phyloP scores from a whole-genome alignment of 2,329 filamentous ascomycete genomes.

The Colletotrichum simmondsii region DNA sequence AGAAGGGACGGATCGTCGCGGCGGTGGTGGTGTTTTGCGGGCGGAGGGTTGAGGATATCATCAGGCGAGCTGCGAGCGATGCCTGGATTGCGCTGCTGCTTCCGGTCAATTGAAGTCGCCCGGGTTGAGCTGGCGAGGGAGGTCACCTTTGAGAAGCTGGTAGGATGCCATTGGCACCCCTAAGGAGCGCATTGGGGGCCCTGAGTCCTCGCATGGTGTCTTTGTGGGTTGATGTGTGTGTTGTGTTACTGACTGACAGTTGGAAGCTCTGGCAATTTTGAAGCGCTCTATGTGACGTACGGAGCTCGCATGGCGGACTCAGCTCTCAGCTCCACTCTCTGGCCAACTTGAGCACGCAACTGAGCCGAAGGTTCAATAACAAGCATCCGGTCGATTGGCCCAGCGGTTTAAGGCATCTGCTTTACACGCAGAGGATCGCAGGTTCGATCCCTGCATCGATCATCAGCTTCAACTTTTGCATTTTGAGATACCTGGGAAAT shows the following conservation, averaged over 20 bases:
- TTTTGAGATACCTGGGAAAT: neutral
- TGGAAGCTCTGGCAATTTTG: slow-evolving; percentile 6
- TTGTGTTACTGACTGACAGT: neutral
- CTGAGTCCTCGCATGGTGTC: slow-evolving; percentile 6
- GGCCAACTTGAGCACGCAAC: accelerated
- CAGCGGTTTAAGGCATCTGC: slow-evolving; percentile 53
- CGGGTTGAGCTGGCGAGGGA: no score
- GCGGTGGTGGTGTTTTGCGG: neutral
- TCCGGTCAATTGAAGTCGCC: neutral
- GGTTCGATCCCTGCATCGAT: slow-evolving; percentile 57
- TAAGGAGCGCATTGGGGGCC: slow-evolving; percentile 12
- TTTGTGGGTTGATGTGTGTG: neutral
- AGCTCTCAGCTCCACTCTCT: neutral
- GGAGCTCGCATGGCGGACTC: neutral
- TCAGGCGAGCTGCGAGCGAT: slow-evolving; percentile 18
- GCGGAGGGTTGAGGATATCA: neutral
- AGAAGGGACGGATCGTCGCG: slow-evolving; percentile 41
- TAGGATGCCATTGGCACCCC: slow-evolving; percentile 27
- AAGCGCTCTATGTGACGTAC: neutral
- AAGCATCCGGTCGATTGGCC: slow-evolving; percentile 46
- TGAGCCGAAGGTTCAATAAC: accelerated
- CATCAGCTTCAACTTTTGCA: slow-evolving; percentile 38
- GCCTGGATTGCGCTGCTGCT: slow-evolving; percentile 8
- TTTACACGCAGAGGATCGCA: slow-evolving; percentile 57
- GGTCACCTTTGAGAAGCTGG: slow-evolving; percentile 17